A percentile compares a stretch with the other conserved stretches of the same genome.
phyloP scores from a whole-genome alignment of 306 rosid species.

The Bauhinia variegata region DNA sequence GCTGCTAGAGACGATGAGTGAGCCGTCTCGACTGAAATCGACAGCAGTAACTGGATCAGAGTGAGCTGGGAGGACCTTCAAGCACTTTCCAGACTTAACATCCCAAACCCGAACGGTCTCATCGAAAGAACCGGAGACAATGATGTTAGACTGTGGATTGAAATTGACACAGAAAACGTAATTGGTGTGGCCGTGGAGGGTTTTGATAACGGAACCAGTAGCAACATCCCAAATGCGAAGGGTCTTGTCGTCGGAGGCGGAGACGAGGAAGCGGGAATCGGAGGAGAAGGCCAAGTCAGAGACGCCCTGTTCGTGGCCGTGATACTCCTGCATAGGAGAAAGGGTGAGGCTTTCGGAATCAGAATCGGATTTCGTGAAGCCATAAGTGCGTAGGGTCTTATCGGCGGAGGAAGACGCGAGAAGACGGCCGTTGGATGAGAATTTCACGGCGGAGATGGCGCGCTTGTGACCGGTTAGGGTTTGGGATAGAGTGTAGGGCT shows the following conservation, averaged over 20 bases:
- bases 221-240: conserved; percentile 89
- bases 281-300: conserved; percentile 93
- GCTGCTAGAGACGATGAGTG: conserved; percentile 94
- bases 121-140: conserved; percentile 93
- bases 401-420: conserved; percentile 95
- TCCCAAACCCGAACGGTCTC: conserved; percentile 98
- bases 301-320: conserved; percentile 90
- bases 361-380: conserved; percentile 52
- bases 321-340: conserved; percentile 69
- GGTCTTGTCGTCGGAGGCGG: conserved; percentile 97
- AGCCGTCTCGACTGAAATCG: conserved; percentile 83
- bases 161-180: conserved; percentile 88
- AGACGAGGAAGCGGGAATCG: conserved; percentile 78
- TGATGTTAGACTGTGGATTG: conserved; percentile 85
- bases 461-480: conserved; percentile 74
- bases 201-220: conserved; percentile 69
- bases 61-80: conserved; percentile 91
- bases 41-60: conserved; percentile 94
- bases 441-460: conserved; percentile 83
- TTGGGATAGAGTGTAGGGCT: conserved; percentile 63
- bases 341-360: conserved; percentile 47
- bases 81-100: conserved; percentile 79
- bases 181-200: conserved; percentile 91
- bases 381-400: conserved; percentile 82
- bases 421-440: conserved; percentile 84